Percentiles rank a stretch among this genome's conserved stretches.
These are phyloP conservation scores for Paradendryphiella salina DNA, from an alignment of 2,329 filamentous ascomycete species.

Conservation along the genomic window DNA sequence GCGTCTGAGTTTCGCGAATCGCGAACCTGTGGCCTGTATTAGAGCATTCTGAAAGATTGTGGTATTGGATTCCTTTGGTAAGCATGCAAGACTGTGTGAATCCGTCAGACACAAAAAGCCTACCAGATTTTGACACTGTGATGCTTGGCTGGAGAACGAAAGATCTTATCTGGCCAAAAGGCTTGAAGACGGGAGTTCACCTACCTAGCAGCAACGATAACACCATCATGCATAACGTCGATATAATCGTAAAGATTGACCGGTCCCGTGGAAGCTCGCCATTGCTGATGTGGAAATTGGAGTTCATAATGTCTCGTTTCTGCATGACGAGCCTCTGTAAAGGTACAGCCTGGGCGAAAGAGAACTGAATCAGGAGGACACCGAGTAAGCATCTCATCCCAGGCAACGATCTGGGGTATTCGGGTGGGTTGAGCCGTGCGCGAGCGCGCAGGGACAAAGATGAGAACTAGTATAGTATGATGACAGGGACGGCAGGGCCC, in stretches of 20 bases:
- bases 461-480: neutral
- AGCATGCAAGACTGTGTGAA: too few species aligned
- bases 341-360: neutral
- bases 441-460: neutral
- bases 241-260: slow-evolving; percentile 1
- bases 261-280: slow-evolving; percentile 1
- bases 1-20: slow-evolving; percentile 1
- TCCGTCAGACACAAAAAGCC: too few species aligned
- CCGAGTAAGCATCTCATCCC: neutral
- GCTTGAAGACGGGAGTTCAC: neutral
- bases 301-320: neutral
- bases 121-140: neutral
- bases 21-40: slow-evolving; percentile 1
- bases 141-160: neutral
- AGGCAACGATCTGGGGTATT: neutral
- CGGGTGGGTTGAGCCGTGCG: neutral
- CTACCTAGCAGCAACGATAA: slow-evolving; percentile 7
- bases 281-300: neutral
- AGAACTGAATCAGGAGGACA: slow-evolving; percentile 1
- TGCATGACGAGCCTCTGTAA: neutral
- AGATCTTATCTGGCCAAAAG: too few species aligned
- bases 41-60: too few species aligned
- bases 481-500: neutral
- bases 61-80: too few species aligned
- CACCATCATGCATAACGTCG: slow-evolving; percentile 7